Conservation (phyloP, 345 rosid genomes). For the Populus davidiana region DNA sequence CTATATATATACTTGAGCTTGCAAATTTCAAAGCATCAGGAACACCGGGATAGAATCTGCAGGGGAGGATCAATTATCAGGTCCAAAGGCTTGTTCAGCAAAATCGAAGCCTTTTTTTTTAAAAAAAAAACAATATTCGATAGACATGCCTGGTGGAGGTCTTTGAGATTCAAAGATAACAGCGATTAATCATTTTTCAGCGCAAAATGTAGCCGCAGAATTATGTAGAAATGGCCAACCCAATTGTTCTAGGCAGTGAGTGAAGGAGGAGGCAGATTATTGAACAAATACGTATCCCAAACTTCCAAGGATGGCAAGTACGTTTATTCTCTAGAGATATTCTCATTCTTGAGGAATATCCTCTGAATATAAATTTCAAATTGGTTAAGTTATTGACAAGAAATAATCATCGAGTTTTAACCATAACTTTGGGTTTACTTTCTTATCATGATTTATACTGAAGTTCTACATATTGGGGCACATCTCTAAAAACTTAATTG, state of each 20-base stretch:
- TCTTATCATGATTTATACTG: not conserved
- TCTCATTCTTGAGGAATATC: not conserved
- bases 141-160: not conserved
- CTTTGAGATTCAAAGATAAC: not conserved
- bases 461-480: not conserved
- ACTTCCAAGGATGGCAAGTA: not conserved
- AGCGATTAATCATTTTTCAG: too few relatives aligned
- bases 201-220: not conserved
- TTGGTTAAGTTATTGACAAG: not conserved
- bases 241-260: not conserved
- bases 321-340: not conserved
- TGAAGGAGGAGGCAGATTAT: not conserved
- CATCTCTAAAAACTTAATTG: not conserved
- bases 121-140: not conserved
- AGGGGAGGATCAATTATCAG: constrained; percentile 6
- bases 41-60: constrained; percentile 88
- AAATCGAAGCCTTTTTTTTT: not conserved
- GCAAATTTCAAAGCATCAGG: constrained; percentile 80
- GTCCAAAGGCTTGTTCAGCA: not conserved
- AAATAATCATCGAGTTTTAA: not conserved
- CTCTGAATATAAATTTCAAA: not conserved
- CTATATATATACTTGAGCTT: constrained; percentile 74
- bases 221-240: not conserved
- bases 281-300: not conserved
- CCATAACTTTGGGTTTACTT: not conserved